Evolutionary conservation across 2,329 filamentous ascomycete species (phyloP), one percentile per base, ranked within the genome.

Genomic region (Hymenoscyphus linearis): DNA sequence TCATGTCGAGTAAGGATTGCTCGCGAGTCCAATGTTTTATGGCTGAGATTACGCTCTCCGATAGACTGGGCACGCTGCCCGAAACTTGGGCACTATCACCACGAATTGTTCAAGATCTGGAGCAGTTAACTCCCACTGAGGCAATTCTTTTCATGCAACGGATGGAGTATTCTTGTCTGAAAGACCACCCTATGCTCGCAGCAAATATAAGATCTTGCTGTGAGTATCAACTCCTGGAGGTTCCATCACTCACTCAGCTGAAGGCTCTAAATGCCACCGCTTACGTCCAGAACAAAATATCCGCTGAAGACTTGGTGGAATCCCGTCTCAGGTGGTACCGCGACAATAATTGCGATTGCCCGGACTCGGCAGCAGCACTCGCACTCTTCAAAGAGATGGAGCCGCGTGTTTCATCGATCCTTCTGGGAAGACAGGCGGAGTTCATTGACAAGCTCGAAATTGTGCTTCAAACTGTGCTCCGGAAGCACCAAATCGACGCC

Each of bases 51-150:
- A 69, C 71, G 14, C 67, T 78, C 52, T 73, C 74, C 3, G 65
- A 66, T 18, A 6, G 34, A n/a, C 5, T 27, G 25, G 26, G 44
- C 26, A 26, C 37, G n/a, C 22, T 78, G 74, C 70, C 73, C 72
- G 3, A 65, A 72, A 12, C 72, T 72, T 58, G 61, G 34, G 52
- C 40, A 1, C 44, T 68, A 22, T 72, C 77, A 6, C 71, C 73
- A n/a, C 73, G 77, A n/a, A 52, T 78, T 7, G 66, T 74, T 36
- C 72, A 77, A 54, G 77, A 79, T 66, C 72, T 79, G 52, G 74
- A 76, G 35, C 65, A 65, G 27, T 66, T 79, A 6, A 75, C 76
- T 3, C 76, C 77, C 0, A 72, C 75, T 62, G 77, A 79, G 60
- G 69, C 69, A 25, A 68, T 79, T 0, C 65, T 74, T 34, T 66